Evolutionary conservation across 352 stramenopile species (phyloP).

Genomic region (Phytophthora aleatoria): DNA sequence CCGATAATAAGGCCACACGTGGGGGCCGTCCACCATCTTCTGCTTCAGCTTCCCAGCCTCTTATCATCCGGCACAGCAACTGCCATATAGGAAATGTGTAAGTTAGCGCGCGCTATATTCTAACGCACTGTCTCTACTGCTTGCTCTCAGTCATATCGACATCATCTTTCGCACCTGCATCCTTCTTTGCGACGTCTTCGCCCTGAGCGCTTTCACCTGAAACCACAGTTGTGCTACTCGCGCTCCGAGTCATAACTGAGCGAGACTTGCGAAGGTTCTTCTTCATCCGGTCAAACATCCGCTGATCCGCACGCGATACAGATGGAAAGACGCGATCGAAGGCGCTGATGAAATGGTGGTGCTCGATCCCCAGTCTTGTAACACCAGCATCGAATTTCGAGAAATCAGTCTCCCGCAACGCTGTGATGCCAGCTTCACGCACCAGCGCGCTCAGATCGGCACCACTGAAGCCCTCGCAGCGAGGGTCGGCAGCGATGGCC

Average conservation of each 20-base stretch:
- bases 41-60: too few relatives aligned
- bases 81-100: neutral
- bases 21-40: too few relatives aligned
- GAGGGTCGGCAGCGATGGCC: slow-evolving; percentile 87
- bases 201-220: neutral
- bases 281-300: slow-evolving; percentile 91
- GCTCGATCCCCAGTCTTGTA: slow-evolving; percentile 62
- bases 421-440: slow-evolving; percentile 95
- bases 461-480: slow-evolving; percentile 96
- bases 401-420: slow-evolving; percentile 82
- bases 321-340: slow-evolving; percentile 87
- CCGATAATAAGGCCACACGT: neutral
- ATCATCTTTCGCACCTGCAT: slow-evolving; percentile 8
- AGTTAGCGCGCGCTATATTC: slow-evolving; percentile 19
- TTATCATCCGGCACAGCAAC: too few relatives aligned
- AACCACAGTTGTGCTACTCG: slow-evolving; percentile 5
- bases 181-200: slow-evolving; percentile 6
- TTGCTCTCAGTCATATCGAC: slow-evolving; percentile 20
- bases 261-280: slow-evolving; percentile 83
- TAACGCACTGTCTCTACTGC: slow-evolving; percentile 20
- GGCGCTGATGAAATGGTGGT: slow-evolving; percentile 70
- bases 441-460: slow-evolving; percentile 97
- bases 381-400: slow-evolving; percentile 33
- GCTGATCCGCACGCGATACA: slow-evolving; percentile 82
- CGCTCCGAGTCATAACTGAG: slow-evolving; percentile 32